Base-by-base conservation (phyloP, 805 yeast species). In the Yarrowia keelungensis region DNA sequence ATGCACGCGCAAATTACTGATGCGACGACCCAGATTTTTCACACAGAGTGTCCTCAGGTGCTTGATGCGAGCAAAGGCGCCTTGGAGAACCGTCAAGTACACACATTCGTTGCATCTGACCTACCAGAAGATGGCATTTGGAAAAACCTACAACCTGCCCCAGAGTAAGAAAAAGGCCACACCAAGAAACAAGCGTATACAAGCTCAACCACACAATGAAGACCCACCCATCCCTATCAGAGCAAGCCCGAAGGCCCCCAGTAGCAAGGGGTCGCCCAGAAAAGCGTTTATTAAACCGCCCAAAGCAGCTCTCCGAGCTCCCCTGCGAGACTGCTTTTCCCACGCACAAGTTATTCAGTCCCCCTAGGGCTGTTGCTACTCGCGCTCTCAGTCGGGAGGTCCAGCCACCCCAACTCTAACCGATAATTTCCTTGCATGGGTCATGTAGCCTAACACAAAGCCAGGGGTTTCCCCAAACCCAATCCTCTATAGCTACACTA, bases 371-470 rank as follows among this genome's bases (percentile, higher is more conserved):
- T 43, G 35, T n/a, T 12, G 19, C 50, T 59, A 9, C 51, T 35
- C 42, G 15, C 35, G 12, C 32, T 8, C 35, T 36, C 65, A 43
- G 65, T 16, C 50, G 39, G 26, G 32, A 32, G 35, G 46, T 42
- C 65, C 65, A 59, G 65, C 65, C 65, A 59, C 65, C 65, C 51
- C 65, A 59, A 59, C 65, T 45, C 45, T 59, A 45, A 32, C 42
- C 51, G 41, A 35, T 45, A 45, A 59, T 59, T 59, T 59, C 65
- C 65, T 59, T 59, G 65, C 65, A 45, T 59, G 51, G 42, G 42
- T 35, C 65, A 59, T 59, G 65, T 42, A 59, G 51, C 41, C 51
- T 19, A 35, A 19, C 8, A 59, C 65, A 59, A 59, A 59, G 65
- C 65, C 65, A 59, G 65, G 65, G 65, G 65, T 43, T 59, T 59